Conservation (phyloP, 805 yeast species). For the Spathaspora gorwiae region DNA sequence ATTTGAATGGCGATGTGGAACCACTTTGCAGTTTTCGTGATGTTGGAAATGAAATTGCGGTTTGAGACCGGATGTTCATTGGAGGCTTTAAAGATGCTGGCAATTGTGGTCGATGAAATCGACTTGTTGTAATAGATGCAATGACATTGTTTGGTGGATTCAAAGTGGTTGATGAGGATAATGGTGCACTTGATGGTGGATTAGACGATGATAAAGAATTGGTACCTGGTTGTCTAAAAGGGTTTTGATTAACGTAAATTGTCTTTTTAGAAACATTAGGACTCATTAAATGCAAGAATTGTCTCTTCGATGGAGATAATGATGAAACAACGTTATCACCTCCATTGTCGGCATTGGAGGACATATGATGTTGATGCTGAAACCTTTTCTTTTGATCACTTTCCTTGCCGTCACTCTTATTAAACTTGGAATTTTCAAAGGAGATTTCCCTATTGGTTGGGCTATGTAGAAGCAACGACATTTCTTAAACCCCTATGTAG, state of each 20-base stretch:
- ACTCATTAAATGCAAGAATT: slow-evolving; percentile 30
- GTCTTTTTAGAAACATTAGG: slow-evolving; percentile 30
- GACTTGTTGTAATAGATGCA: background rate
- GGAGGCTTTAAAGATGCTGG: slow-evolving; percentile 17
- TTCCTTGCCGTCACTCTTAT: too few relatives aligned
- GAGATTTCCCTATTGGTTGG: background rate
- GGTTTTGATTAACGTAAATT: slow-evolving; percentile 15
- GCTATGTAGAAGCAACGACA: background rate
- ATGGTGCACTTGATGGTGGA: background rate
- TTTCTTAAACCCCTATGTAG: too few relatives aligned
- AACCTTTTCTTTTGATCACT: background rate
- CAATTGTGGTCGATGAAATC: slow-evolving; percentile 10
- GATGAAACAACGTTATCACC: background rate
- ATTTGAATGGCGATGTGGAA: slow-evolving; percentile 10
- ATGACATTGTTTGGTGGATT: background rate
- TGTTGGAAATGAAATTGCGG: slow-evolving; percentile 18
- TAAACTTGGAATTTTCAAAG: background rate
- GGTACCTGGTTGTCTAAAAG: background rate
- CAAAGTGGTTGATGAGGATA: background rate
- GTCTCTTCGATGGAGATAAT: slow-evolving; percentile 18
- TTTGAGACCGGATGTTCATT: slow-evolving; percentile 20
- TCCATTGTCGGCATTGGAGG: background rate
- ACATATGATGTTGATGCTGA: background rate
- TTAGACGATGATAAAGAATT: background rate
- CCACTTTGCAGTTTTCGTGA: slow-evolving; percentile 13